Evolutionary conservation across 1,139 yeast genomes (phyloP).

Genomic region (Scheffersomyces cryptocercus): DNA sequence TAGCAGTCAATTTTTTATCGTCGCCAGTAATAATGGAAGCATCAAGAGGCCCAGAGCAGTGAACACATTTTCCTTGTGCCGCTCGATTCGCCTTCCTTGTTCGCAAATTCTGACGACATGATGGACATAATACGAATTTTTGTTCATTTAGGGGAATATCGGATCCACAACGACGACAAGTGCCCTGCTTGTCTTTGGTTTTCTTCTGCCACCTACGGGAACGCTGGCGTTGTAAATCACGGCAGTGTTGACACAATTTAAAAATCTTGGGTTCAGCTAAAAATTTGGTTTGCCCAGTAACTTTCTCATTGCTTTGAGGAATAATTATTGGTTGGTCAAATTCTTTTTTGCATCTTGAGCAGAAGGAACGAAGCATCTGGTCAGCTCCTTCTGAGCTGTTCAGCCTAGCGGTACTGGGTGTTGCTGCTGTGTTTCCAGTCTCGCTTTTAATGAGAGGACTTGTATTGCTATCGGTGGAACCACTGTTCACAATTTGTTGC

Average conservation of each 20-base stretch:
- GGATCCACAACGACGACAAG: constrained; percentile 64
- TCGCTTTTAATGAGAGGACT: constrained; percentile 4
- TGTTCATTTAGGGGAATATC: constrained; percentile 51
- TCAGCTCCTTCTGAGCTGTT: constrained; percentile 6
- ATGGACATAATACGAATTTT: constrained; percentile 58
- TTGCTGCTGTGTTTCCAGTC: constrained; percentile 12
- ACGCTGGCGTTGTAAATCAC: constrained; percentile 62
- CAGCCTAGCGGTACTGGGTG: constrained; percentile 8
- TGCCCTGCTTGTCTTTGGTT: constrained; percentile 61
- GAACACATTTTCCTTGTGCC: constrained; percentile 66
- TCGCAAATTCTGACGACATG: constrained; percentile 56
- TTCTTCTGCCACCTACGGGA: constrained; percentile 65
- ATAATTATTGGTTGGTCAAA: constrained; percentile 49
- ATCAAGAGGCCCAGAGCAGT: constrained; percentile 64
- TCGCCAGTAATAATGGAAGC: constrained; percentile 35
- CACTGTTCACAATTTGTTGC: constrained; percentile 35
- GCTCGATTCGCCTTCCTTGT: constrained; percentile 58
- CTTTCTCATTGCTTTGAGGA: constrained; percentile 29
- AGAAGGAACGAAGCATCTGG: constrained; percentile 21
- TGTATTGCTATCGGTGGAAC: constrained; percentile 6
- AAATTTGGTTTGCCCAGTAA: constrained; percentile 23
- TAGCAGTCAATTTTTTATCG: constrained; percentile 12
- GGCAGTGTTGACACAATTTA: constrained; percentile 63
- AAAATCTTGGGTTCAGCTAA: constrained; percentile 48
- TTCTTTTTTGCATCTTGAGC: constrained; percentile 62